Evolutionary conservation across 306 rosid species (phyloP), one percentile per base, ranked within the genome.

Genomic region (Cucurbita pepo): DNA sequence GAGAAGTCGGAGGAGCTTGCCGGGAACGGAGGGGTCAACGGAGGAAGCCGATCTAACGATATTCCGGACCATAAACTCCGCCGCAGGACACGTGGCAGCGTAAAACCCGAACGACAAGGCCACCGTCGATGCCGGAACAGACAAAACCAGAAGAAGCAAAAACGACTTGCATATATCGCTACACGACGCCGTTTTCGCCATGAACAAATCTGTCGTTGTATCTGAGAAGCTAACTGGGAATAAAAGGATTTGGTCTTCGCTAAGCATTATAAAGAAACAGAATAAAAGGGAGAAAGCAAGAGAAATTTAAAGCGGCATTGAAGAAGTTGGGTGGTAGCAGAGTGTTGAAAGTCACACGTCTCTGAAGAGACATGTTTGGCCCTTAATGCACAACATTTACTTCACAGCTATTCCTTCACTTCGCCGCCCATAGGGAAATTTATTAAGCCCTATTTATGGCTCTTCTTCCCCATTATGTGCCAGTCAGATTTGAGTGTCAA

Each of bases 1-100:
- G 60, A 88, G 77, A 84, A 92, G 76, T 76, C 97, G 98, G 66
- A 92, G 93, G 78, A 92, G 98, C 86, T 90, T 90, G 37, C 93
- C 96, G 4, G 98, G 96, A 66, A 90, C 44, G 40, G 98, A 75
- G 37, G 96, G 90, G 80, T 92, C 98, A 18, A 11, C 30, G 13
- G 87, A 78, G 55, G 93, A 85, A 75, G 90, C 86, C 40, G 96
- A 84, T 38, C 79, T 77, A 13, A 92, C 90, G 4, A 84, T 79
- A 81, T 83, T 80, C 80, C 88, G 79, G 53, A 92, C 84, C 21
- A 88, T 63, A 14, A 82, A 75, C 85, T 92, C 98, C 1, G 96
- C 98, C 1, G 88, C 2, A 15, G 96, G 98, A 65, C 98, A 92
- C 30, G 96, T 84, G 79, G 67, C 77, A 12, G 80, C 85, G 76